Base-by-base conservation (phyloP, 805 yeast genomes). In the Clavispora carvajalis region DNA sequence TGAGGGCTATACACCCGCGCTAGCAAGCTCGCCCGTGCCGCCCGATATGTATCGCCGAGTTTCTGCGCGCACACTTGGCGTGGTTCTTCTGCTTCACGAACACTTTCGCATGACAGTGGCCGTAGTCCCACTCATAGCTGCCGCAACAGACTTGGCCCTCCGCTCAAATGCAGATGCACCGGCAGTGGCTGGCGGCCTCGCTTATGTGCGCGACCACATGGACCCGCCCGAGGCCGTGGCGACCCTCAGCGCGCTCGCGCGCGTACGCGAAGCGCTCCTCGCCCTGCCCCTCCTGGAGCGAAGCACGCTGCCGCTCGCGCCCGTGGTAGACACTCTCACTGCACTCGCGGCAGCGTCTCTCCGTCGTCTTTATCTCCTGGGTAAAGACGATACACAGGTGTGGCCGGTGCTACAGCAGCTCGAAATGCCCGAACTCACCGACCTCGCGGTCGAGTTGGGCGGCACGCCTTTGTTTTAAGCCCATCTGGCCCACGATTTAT, bases 381-480 rank as follows among this genome's bases (percentile, higher is more conserved):
- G 38, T 22, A 31, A 37, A 22, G 31, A 35, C 22, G 37, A 30
- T 28, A 37, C 33, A 17, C 36, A 23, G 7, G 39, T 50, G 37
- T 50, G 52, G 52, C 44, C 34, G 18, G 22, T 36, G 30, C 39
- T 50, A 19, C 39, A 33, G 21, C 41, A 42, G 25, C 38, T 46
- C 15, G 38, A 40, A 36, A 50, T 41, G 35, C 48, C 52, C 2
- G 52, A 46, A 31, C 48, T 50, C 33, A 30, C 48, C 9, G 46
- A 44, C 25, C 40, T 43, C 7, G 49, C 45, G 22, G 28, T 50
- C 7, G 29, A 39, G 22, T 29, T 44, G 24, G 54, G 52, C n/a
- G 54, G 40, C 33, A 13, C 40, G 10, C 43, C 50, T 8, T 13
- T 17, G 15, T 18, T 31, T 17, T 16, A n/a, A n/a, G n/a, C n/a